A percentile compares a stretch with the other conserved stretches of the same genome.
phyloP scores from a whole-genome alignment of 148 eudicot species.

The Hydrangea macrophylla region DNA sequence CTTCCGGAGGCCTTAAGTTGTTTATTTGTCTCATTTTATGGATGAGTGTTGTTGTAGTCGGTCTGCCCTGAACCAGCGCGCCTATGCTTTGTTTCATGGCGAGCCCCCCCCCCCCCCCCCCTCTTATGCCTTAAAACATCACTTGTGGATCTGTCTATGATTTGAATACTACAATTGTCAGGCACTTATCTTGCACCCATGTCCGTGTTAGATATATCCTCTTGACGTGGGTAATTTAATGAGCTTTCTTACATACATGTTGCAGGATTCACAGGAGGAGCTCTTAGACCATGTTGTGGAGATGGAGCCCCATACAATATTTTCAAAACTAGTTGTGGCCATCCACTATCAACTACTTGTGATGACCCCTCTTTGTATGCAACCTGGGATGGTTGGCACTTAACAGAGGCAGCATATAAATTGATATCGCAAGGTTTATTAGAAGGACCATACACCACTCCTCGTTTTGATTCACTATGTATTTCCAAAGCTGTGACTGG shows the following conservation, averaged over 20 bases:
- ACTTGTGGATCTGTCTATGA: background rate
- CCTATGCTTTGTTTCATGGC: too few species aligned
- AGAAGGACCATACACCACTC: constrained; percentile 27
- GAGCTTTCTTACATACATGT: background rate
- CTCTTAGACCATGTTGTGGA: constrained; percentile 36
- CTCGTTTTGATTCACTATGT: constrained; percentile 14
- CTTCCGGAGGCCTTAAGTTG: too few species aligned
- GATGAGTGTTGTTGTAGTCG: too few species aligned
- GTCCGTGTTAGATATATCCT: too few species aligned
- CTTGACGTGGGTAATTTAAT: too few species aligned
- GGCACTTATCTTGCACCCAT: too few species aligned
- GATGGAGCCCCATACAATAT: constrained; percentile 27
- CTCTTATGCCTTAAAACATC: too few species aligned
- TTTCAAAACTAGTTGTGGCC: constrained; percentile 14
- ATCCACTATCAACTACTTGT: constrained; percentile 14
- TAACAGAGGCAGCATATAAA: constrained; percentile 35
- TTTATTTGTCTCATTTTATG: too few species aligned
- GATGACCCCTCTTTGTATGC: constrained; percentile 23
- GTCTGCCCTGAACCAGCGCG: too few species aligned
- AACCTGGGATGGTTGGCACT: constrained; percentile 34
- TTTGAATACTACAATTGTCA: background rate
- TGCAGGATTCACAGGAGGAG: constrained; percentile 28
- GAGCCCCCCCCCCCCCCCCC: too few species aligned
- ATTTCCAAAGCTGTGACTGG: background rate
- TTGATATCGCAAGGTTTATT: constrained; percentile 22